These are phyloP conservation scores for Fagus sylvatica DNA, from an alignment of 306 rosid species.

Conservation along the genomic window DNA sequence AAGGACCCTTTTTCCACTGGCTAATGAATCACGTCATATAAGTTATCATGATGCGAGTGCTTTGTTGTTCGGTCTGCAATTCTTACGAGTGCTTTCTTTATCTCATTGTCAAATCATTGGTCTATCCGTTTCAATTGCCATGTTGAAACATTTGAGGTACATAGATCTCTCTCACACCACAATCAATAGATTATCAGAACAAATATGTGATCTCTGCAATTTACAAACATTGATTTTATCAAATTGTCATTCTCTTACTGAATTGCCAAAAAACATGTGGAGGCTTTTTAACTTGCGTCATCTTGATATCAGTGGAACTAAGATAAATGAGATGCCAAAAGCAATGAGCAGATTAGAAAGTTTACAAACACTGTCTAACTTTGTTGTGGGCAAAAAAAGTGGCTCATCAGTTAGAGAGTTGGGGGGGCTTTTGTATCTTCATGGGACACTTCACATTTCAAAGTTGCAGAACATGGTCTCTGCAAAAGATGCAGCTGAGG, in stretches of 20 bases:
- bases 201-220: conserved; percentile 5
- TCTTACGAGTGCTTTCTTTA: background rate
- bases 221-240: conserved; percentile 12
- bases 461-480: background rate
- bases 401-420: background rate
- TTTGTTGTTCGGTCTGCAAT: background rate
- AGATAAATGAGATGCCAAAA: background rate
- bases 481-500: background rate
- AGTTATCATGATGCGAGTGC: too few relatives aligned
- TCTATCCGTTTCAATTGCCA: too few relatives aligned
- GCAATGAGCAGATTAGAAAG: background rate
- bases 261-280: background rate
- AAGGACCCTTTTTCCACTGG: background rate
- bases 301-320: background rate
- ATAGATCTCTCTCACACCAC: too few relatives aligned
- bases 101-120: too few relatives aligned
- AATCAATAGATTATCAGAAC: background rate
- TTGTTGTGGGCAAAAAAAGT: background rate
- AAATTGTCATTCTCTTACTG: background rate
- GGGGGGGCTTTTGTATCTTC: background rate
- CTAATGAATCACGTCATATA: background rate
- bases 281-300: background rate
- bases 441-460: background rate
- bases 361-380: background rate
- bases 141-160: too few relatives aligned